Percentiles rank a stretch among this genome's conserved stretches.
Conservation (phyloP, 169 alveolate genomes). For the Plasmodium malariae region DNA sequence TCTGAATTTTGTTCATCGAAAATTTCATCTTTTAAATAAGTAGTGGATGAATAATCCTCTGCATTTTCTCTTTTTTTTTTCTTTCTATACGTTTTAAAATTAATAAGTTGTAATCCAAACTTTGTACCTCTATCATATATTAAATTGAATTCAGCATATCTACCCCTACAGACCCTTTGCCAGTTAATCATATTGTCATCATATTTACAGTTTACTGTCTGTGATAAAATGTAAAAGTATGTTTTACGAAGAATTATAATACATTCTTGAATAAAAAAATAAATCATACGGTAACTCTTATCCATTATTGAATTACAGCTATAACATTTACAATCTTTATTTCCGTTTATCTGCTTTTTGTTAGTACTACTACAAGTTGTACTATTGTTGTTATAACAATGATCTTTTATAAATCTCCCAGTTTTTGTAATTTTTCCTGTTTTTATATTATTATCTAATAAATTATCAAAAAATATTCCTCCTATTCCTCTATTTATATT, state of each 20-base stretch:
- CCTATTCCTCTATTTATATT: constrained; percentile 92
- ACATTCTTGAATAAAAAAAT: constrained; percentile 70
- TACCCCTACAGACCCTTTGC: constrained; percentile 91
- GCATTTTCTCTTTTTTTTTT: constrained; percentile 24
- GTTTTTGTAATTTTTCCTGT: constrained; percentile 3
- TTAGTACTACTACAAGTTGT: not conserved
- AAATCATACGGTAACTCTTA: constrained; percentile 59
- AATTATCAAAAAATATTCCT: constrained; percentile 92
- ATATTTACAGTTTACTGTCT: constrained; percentile 81
- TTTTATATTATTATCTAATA: constrained; percentile 76
- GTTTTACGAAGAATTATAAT: constrained; percentile 65
- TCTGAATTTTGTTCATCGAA: constrained; percentile 70
- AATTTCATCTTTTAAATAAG: constrained; percentile 61
- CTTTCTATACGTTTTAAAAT: constrained; percentile 57
- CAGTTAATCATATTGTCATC: constrained; percentile 87
- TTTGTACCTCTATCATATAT: constrained; percentile 91
- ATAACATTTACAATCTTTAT: constrained; percentile 40
- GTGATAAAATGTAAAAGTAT: constrained; percentile 85
- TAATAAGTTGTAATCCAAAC: constrained; percentile 86
- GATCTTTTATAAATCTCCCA: constrained; percentile 2
- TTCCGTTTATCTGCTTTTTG: not conserved
- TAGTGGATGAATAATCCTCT: constrained; percentile 27
- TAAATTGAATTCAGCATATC: constrained; percentile 91
- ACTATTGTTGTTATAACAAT: not conserved
- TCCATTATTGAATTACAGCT: constrained; percentile 72